Evolutionary conservation across 768 basidiomycete species (phyloP).

Genomic region (Pisolithus microcarpus): DNA sequence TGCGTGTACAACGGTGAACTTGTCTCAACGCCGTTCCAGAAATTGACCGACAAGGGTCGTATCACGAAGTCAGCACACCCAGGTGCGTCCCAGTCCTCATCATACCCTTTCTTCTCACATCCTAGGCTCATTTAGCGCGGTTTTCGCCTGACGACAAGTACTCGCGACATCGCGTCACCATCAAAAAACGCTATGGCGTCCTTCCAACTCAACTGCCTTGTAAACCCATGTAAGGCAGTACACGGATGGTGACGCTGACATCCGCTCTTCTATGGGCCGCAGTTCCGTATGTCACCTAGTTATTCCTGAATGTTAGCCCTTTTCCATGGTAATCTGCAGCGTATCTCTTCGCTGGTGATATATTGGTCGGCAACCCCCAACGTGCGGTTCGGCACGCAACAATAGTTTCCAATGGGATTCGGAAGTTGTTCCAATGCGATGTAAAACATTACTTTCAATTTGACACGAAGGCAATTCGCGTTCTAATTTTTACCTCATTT

Average conservation of each 20-base stretch:
- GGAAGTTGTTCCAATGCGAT: too few relatives aligned
- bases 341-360: too few relatives aligned
- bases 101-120: not conserved
- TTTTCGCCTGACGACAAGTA: constrained; percentile 99
- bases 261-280: too few relatives aligned
- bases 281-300: too few relatives aligned
- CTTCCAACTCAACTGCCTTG: constrained; percentile 84
- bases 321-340: too few relatives aligned
- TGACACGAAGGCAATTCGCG: too few relatives aligned
- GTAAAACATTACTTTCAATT: too few relatives aligned
- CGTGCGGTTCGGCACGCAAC: too few relatives aligned
- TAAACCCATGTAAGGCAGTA: constrained; percentile 65
- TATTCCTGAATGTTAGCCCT: too few relatives aligned
- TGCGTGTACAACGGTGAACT: not conserved
- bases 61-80: constrained; percentile 96
- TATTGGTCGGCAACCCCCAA: too few relatives aligned
- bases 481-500: too few relatives aligned
- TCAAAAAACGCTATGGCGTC: constrained; percentile 88
- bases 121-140: constrained; percentile 53
- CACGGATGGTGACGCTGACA: not conserved
- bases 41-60: constrained; percentile 72
- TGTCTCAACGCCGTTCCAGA: constrained; percentile 41
- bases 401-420: too few relatives aligned
- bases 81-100: constrained; percentile 43
- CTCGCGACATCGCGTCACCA: constrained; percentile 92